Evolutionary conservation across 768 basidiomycete species (phyloP), one percentile per base, ranked within the genome.

Genomic region (Tricholoma matsutake): DNA sequence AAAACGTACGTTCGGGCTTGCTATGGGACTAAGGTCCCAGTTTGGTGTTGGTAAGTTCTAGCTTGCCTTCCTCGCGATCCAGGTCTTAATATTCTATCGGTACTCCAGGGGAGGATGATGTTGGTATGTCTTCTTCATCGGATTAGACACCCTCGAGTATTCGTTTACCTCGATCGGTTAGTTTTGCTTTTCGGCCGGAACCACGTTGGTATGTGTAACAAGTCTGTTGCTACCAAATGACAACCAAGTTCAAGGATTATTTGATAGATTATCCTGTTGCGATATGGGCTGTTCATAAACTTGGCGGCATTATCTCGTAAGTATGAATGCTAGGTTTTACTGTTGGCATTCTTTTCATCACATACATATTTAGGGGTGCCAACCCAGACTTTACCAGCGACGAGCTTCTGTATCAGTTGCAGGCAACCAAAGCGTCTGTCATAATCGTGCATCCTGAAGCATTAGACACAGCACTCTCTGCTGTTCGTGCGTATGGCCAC

Each of bases 121-220:
- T 83, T 52, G 83, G 84, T 85, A 70, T 32, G 81, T 69, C 10
- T 18, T 34, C 16, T 31, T n/a, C n/a, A 34, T 10, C 31, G 25
- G 14, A 53, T 47, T 41, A 37, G 20, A 25, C 3, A 25, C 22
- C 22, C 22, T 25, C 22, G 22, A 25, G 22, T 25, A 25, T 10
- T 6, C 20, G 13, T 16, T 47, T 54, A 32, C 31, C 25, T 31
- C 18, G 43, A 28, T 28, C 39, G 16, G 34, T 22, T 64, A 89
- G 88, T 87, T 7, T 75, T 87, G 59, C 67, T 88, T 43, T 88
- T 84, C 69, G 86, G 86, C 61, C 80, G 85, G 28, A 91, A 91
- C 68, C 85, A 88, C 65, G 68, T 88, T 45, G 87, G 86, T n/a
- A 14, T n/a, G 45, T 39, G 2, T 16, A 29, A 37, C 2, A 22